Conservation (phyloP, 2,329 filamentous ascomycete genomes). For the Colletotrichum euphorbiae region DNA sequence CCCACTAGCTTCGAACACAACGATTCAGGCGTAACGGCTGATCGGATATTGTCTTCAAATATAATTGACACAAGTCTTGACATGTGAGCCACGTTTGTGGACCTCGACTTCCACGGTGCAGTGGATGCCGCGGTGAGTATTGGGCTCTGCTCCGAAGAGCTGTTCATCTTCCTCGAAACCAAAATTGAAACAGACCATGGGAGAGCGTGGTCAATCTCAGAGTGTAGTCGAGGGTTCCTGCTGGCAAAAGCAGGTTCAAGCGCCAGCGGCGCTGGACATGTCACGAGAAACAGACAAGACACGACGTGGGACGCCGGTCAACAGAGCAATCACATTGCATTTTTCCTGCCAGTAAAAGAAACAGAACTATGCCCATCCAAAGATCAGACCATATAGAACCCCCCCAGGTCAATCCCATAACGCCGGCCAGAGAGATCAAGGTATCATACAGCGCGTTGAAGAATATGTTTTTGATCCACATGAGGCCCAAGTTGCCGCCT, state of each 20-base stretch:
- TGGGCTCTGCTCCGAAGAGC: slow-evolving; percentile 20
- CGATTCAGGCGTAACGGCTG: too few species aligned
- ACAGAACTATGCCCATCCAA: slow-evolving; percentile 40
- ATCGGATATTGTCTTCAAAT: background rate
- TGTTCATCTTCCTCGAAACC: slow-evolving; percentile 27
- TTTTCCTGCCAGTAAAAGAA: slow-evolving; percentile 41
- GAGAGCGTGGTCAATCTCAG: slow-evolving; percentile 23
- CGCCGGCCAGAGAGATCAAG: slow-evolving; percentile 41
- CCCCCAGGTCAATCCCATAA: slow-evolving; percentile 40
- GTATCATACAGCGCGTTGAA: slow-evolving; percentile 43
- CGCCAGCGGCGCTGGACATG: background rate
- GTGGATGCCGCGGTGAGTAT: slow-evolving; percentile 28
- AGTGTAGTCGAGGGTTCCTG: slow-evolving; percentile 28
- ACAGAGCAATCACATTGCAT: slow-evolving; percentile 38
- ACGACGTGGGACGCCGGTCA: slow-evolving; percentile 17
- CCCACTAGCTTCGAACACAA: too few species aligned
- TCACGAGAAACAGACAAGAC: background rate
- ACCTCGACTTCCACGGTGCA: slow-evolving; percentile 23
- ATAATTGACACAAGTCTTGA: background rate
- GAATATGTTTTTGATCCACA: slow-evolving; percentile 38
- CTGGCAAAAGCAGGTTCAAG: background rate
- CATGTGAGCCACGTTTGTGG: slow-evolving; percentile 23
- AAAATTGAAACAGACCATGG: slow-evolving; percentile 32
- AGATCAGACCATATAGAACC: slow-evolving; percentile 38
- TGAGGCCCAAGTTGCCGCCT: slow-evolving; percentile 40